Evolutionary conservation across 371 early-diverging fungal species (phyloP), one percentile per base, ranked within the genome.

Genomic region (Apophysomyces ossiformis): DNA sequence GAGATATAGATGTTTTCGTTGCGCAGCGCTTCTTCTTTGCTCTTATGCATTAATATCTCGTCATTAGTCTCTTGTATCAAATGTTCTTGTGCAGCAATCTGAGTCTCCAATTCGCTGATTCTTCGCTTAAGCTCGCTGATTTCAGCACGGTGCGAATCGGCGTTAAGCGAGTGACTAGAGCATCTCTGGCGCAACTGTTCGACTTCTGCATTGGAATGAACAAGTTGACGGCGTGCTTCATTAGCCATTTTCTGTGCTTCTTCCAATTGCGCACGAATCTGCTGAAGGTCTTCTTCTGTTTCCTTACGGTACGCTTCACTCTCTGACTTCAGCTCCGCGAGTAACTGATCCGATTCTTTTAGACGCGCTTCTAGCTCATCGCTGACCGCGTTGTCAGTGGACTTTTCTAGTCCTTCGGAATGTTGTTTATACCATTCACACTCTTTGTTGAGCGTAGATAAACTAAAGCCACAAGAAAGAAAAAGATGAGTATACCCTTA

Each of bases 1-100:
- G 58, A 56, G 47, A 66, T 61, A 58, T 62, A 57, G 1, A 59
- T 59, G 26, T 68, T 64, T 41, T 64, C 61, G n/a, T 63, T 46
- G 8, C 66, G 66, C 6, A 66, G n/a, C 35, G 39, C 47, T 37
- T 65, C 66, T 8, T 56, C 63, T 18, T 61, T 62, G 39, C 58
- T 57, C 39, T 68, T 63, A 36, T 58, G 50, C 11, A 38, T 35
- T 26, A 63, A 38, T 7, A 68, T 26, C 15, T 63, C 63, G 41
- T 68, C 59, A 21, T 63, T 60, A 1, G 50, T 57, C 16, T 68
- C 63, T 9, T 59, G 68, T n/a, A 63, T 46, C 60, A 63, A 38
- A 15, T 58, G 44, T 43, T 68, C 68, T 38, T 58, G 45, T 13
- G 44, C 60, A 6, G 57, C 68, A 4, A 68, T 37, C 7, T 59